Conservation (phyloP, 2,329 filamentous ascomycete genomes). For the Colletotrichum abscissum region DNA sequence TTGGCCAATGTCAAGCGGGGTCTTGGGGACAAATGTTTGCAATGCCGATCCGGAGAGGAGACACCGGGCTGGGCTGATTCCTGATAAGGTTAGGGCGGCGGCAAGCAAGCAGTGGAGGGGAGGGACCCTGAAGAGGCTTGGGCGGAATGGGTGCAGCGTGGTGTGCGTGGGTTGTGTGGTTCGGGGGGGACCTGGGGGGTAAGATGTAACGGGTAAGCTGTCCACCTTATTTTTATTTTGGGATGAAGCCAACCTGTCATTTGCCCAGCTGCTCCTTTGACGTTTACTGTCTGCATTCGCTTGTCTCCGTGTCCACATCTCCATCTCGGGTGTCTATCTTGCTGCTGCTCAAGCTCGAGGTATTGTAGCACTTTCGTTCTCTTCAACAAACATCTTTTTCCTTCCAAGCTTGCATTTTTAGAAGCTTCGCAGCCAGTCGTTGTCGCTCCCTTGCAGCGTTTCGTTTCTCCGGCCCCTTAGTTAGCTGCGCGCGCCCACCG, state of each 20-base stretch:
- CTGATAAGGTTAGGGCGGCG: constrained; percentile 35
- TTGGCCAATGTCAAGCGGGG: constrained; percentile 33
- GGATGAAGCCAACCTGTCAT: constrained; percentile 41
- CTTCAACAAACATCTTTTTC: neutral
- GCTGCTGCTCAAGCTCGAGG: neutral
- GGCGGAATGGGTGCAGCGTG: constrained; percentile 7
- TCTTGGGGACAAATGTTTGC: constrained; percentile 14
- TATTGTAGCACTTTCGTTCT: neutral
- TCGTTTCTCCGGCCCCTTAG: neutral
- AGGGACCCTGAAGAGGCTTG: constrained; percentile 30
- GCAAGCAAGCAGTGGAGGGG: constrained; percentile 28
- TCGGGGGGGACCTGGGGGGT: constrained; percentile 1
- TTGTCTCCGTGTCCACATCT: constrained; percentile 6
- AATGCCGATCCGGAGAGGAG: constrained; percentile 34
- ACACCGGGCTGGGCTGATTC: constrained; percentile 27
- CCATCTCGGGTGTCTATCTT: neutral
- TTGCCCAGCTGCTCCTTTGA: constrained; percentile 11
- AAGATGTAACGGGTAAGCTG: constrained; percentile 23
- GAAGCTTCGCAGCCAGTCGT: neutral
- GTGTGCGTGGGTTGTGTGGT: neutral
- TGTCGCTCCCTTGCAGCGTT: neutral
- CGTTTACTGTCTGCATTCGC: neutral
- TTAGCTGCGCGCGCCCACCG: neutral
- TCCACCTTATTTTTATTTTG: constrained; percentile 36
- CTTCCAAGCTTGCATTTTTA: neutral